phyloP scores from a whole-genome alignment of 1,284 basidiomycete genomes.

The Tylopilus orsonianus region DNA sequence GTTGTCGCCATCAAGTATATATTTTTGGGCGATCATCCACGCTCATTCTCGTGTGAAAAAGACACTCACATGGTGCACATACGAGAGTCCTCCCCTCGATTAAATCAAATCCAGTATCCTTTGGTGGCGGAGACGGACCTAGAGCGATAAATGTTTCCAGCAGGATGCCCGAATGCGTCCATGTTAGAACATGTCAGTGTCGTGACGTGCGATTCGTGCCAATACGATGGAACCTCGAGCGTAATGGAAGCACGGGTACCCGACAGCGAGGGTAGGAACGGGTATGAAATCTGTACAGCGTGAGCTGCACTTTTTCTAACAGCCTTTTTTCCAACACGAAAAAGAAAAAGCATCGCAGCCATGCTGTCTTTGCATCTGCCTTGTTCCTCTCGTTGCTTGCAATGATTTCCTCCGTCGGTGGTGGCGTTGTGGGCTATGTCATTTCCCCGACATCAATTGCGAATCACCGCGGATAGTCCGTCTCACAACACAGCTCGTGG shows the following conservation, averaged over 20 bases:
- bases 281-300: slow-evolving; percentile 7
- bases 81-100: background rate
- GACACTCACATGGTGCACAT: background rate
- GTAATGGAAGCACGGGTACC: background rate
- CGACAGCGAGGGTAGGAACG: background rate
- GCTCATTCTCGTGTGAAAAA: slow-evolving; percentile 4
- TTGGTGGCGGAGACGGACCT: background rate
- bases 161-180: background rate
- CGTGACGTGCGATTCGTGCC: background rate
- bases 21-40: slow-evolving; percentile 9
- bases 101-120: slow-evolving; percentile 1
- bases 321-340: background rate
- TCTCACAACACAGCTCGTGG: slow-evolving; percentile 1
- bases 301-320: background rate
- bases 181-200: background rate
- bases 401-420: slow-evolving; percentile 5
- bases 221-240: background rate
- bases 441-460: background rate
- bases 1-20: background rate
- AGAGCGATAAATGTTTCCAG: background rate
- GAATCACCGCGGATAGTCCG: background rate
- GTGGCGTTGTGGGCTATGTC: slow-evolving; percentile 13
- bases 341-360: background rate
- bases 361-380: slow-evolving; percentile 15
- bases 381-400: slow-evolving; percentile 15